A percentile compares a stretch with the other conserved stretches of the same genome.
phyloP scores from a whole-genome alignment of 352 stramenopile genomes.

The Bremia lactucae region DNA sequence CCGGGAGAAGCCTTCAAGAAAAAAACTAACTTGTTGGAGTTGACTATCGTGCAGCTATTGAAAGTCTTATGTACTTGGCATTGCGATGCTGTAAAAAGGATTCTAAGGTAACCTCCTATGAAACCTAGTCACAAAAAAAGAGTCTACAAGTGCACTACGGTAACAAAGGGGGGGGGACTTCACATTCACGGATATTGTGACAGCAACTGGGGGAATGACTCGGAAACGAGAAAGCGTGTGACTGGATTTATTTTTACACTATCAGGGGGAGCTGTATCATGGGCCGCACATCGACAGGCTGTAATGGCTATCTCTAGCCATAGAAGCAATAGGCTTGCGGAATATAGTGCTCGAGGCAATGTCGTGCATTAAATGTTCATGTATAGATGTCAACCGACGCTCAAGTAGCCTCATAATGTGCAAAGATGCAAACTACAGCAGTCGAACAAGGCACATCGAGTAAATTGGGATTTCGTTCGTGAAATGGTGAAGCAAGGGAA shows the following conservation, averaged over 20 bases:
- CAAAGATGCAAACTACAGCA: no score
- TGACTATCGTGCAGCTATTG: neutral
- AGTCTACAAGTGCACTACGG: no score
- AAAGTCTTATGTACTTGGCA: neutral
- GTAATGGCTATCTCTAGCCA: constrained; percentile 6
- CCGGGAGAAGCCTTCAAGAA: no score
- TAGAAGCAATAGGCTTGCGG: no score
- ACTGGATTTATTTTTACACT: constrained; percentile 8
- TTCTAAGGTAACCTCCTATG: neutral
- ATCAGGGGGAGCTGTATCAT: constrained; percentile 4
- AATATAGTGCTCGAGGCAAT: constrained; percentile 2
- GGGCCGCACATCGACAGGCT: constrained; percentile 4
- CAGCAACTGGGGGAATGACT: constrained; percentile 10
- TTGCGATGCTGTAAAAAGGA: neutral
- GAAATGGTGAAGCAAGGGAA: no score
- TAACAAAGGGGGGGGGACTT: neutral
- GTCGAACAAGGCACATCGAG: no score
- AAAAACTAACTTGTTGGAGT: neutral
- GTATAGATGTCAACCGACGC: no score
- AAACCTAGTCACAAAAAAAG: neutral
- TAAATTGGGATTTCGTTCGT: no score
- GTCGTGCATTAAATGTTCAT: neutral
- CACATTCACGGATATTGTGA: constrained; percentile 8
- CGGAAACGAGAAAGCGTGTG: constrained; percentile 4
- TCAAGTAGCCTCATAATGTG: no score